Evolutionary conservation across 2,329 filamentous ascomycete genomes (phyloP).

Genomic region (Venturia aucupariae): DNA sequence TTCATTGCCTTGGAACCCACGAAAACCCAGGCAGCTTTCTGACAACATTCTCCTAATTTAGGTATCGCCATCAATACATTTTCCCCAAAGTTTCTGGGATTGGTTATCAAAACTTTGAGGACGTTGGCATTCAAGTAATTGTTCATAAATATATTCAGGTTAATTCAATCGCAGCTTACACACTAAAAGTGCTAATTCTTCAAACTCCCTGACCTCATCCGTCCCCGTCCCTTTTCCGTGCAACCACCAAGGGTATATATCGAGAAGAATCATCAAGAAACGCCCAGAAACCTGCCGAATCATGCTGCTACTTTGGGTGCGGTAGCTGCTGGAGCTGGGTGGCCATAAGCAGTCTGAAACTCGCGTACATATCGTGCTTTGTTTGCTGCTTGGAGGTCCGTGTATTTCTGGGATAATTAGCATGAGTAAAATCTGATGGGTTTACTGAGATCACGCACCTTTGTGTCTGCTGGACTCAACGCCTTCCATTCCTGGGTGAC

Average conservation of each 20-base stretch:
- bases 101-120: too few species aligned
- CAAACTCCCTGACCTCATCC: background rate
- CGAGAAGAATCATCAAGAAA: background rate
- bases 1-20: too few species aligned
- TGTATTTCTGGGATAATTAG: constrained; percentile 14
- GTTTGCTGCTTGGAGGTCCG: constrained; percentile 4
- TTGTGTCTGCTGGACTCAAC: constrained; percentile 37
- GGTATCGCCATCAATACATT: too few species aligned
- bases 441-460: constrained; percentile 27
- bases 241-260: background rate
- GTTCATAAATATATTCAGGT: background rate
- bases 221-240: background rate
- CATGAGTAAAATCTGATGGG: background rate
- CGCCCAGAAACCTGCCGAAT: background rate
- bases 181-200: background rate
- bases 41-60: too few species aligned
- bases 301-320: background rate
- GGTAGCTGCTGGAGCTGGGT: constrained; percentile 1
- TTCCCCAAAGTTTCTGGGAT: too few species aligned
- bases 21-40: too few species aligned
- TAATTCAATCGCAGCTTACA: background rate
- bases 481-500: constrained; percentile 40
- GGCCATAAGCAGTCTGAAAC: constrained; percentile 14
- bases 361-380: constrained; percentile 14
- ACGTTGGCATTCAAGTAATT: too few species aligned